Evolutionary conservation across 768 basidiomycete species (phyloP).

Genomic region (Termitomyces sp.): DNA sequence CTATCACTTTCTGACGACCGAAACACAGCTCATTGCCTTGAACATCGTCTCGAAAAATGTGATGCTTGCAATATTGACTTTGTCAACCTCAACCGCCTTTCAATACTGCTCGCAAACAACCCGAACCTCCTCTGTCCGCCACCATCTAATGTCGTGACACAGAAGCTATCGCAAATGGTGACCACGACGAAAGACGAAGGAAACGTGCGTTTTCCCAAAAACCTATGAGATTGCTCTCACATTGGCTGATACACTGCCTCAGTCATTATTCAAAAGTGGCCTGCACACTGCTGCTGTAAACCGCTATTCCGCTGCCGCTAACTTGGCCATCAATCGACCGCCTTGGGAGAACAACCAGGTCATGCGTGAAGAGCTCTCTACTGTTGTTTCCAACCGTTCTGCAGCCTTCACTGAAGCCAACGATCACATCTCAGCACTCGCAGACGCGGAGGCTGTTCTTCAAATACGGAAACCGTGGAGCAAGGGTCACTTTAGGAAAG

Average conservation of each 20-base stretch:
- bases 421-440: slow-evolving; percentile 74
- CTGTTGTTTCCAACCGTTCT: slow-evolving; percentile 88
- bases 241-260: slow-evolving; percentile 23
- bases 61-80: slow-evolving; percentile 73
- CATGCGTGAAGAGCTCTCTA: slow-evolving; percentile 88
- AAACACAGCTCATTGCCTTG: slow-evolving; percentile 55
- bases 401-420: slow-evolving; percentile 78
- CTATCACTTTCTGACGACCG: slow-evolving; percentile 54
- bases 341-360: slow-evolving; percentile 86
- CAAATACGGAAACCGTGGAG: slow-evolving; percentile 83
- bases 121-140: slow-evolving; percentile 77
- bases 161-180: slow-evolving; percentile 72
- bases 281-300: slow-evolving; percentile 69
- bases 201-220: slow-evolving; percentile 60
- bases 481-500: slow-evolving; percentile 95
- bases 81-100: slow-evolving; percentile 69
- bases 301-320: slow-evolving; percentile 58
- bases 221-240: slow-evolving; percentile 7
- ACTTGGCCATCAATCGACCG: slow-evolving; percentile 76
- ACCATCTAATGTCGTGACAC: slow-evolving; percentile 72
- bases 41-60: slow-evolving; percentile 75
- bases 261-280: slow-evolving; percentile 80
- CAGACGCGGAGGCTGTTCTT: slow-evolving; percentile 91
- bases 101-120: slow-evolving; percentile 65
- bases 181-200: slow-evolving; percentile 89